Evolutionary conservation across 345 rosid genomes (phyloP).

Genomic region (Heritiera littoralis): DNA sequence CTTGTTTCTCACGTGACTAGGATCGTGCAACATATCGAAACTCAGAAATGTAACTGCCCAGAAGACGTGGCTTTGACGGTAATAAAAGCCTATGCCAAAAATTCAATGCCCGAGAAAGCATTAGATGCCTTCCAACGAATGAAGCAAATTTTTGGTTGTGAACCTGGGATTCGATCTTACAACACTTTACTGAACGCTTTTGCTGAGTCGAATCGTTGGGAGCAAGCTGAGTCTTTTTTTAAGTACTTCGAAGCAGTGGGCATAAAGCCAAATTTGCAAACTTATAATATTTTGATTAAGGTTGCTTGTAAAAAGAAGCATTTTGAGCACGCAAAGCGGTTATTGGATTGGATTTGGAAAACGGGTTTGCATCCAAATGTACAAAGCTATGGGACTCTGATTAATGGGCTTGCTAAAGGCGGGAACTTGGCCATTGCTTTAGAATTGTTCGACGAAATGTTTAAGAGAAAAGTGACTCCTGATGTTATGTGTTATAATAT

Average conservation of each 20-base stretch:
- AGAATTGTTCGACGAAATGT: constrained; percentile 86
- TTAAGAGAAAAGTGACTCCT: constrained; percentile 45
- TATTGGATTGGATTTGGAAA: constrained; percentile 66
- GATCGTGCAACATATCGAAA: constrained; percentile 55
- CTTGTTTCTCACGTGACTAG: constrained; percentile 50
- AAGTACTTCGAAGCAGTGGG: constrained; percentile 50
- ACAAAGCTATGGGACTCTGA: constrained; percentile 61
- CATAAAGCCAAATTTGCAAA: constrained; percentile 63
- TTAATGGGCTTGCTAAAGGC: constrained; percentile 49
- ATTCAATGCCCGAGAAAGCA: constrained; percentile 63
- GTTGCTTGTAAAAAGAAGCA: constrained; percentile 65
- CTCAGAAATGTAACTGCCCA: constrained; percentile 62
- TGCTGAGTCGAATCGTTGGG: constrained; percentile 58
- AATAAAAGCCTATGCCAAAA: constrained; percentile 62
- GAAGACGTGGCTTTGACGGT: constrained; percentile 76
- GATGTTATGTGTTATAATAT: constrained; percentile 76
- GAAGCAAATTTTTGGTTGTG: constrained; percentile 68
- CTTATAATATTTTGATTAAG: constrained; percentile 77
- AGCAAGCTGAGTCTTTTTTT: constrained; percentile 52
- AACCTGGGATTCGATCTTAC: constrained; percentile 69
- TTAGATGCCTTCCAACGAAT: constrained; percentile 60
- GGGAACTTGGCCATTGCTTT: constrained; percentile 57
- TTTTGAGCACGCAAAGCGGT: constrained; percentile 50
- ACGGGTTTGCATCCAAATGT: constrained; percentile 56
- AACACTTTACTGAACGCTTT: constrained; percentile 66